Percentiles rank a stretch among this genome's conserved stretches.
Conservation (phyloP, 371 early-diverging fungal genomes). For the Blastocladiella emersonii region DNA sequence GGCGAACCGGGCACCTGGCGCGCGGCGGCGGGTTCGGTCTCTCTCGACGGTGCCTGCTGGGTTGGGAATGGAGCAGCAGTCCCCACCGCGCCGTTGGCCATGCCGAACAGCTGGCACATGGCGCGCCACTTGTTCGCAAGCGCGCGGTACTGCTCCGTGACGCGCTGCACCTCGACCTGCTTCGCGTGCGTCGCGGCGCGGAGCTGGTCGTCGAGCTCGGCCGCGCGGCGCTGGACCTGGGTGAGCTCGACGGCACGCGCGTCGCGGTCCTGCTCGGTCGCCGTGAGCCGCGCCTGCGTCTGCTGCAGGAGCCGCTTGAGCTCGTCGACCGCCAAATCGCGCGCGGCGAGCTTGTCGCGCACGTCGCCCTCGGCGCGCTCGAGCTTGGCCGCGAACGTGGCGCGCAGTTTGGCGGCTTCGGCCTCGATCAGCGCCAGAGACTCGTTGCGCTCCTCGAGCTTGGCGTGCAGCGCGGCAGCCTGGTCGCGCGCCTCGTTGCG, state of each 20-base stretch:
- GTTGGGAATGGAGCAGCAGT: no score
- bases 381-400: not conserved
- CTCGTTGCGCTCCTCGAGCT: not conserved
- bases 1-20: no score
- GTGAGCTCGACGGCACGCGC: not conserved
- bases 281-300: not conserved
- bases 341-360: not conserved
- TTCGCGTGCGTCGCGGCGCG: not conserved
- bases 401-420: not conserved
- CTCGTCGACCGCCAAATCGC: not conserved
- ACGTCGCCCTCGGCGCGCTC: not conserved
- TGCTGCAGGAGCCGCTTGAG: not conserved
- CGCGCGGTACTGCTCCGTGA: not conserved
- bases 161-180: not conserved
- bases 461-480: not conserved
- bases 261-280: not conserved
- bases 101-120: not conserved
- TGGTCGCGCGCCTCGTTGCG: not conserved
- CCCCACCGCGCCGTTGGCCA: no score
- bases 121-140: not conserved
- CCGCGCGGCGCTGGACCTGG: not conserved
- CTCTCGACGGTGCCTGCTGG: no score
- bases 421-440: not conserved
- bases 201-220: not conserved
- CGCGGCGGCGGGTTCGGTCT: no score